A percentile compares a stretch with the other conserved stretches of the same genome.
Evolutionary conservation across 805 yeast species (phyloP).

Genomic region (Hanseniaspora meyeri): DNA sequence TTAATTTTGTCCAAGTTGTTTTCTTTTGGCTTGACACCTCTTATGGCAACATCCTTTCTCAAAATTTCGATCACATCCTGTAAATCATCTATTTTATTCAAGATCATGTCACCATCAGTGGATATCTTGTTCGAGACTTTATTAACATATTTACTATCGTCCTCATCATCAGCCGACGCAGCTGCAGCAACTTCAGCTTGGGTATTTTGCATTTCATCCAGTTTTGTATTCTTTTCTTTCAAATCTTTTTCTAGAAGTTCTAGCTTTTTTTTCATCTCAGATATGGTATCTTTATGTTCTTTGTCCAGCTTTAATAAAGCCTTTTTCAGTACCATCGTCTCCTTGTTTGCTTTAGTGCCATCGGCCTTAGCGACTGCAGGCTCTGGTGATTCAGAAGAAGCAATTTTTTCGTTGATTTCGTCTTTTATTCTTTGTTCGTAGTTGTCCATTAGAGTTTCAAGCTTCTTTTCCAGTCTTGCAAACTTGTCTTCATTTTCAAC

Average conservation of each 20-base stretch:
- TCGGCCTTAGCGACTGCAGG: neutral
- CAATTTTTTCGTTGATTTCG: neutral
- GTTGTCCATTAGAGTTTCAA: constrained; percentile 1
- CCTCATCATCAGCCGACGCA: neutral
- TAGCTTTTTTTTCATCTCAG: neutral
- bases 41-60: constrained; percentile 78
- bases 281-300: constrained; percentile 1
- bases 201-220: neutral
- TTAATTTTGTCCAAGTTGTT: constrained; percentile 57
- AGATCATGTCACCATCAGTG: constrained; percentile 57
- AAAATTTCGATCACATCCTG: constrained; percentile 85
- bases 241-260: neutral
- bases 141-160: constrained; percentile 49
- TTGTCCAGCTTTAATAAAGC: constrained; percentile 32
- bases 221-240: neutral
- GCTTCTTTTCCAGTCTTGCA: neutral
- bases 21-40: constrained; percentile 72
- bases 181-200: neutral
- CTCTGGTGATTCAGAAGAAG: neutral
- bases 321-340: constrained; percentile 37
- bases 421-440: neutral
- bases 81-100: constrained; percentile 76
- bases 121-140: constrained; percentile 61
- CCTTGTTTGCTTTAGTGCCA: constrained; percentile 19
- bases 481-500: neutral